Evolutionary conservation across 2,329 filamentous ascomycete genomes (phyloP).

Genomic region (Bipolaris bicolor): DNA sequence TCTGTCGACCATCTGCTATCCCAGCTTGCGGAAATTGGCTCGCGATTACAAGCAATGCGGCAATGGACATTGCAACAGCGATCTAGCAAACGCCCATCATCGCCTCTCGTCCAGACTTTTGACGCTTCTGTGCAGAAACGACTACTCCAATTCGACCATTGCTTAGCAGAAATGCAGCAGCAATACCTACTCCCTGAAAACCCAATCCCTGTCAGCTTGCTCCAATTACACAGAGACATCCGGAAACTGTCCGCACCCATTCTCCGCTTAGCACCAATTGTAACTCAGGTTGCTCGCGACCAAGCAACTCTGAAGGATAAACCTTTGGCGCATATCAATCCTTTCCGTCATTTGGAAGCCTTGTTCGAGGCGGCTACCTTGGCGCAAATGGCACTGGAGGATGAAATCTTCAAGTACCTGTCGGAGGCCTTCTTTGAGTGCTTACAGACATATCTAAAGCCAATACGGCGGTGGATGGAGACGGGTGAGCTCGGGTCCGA

Average conservation of each 20-base stretch:
- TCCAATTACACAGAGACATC: slow-evolving; percentile 66
- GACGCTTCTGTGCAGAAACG: slow-evolving; percentile 66
- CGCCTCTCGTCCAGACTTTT: slow-evolving; percentile 69
- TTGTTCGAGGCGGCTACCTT: slow-evolving; percentile 73
- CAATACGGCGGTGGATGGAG: slow-evolving; percentile 85
- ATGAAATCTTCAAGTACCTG: slow-evolving; percentile 66
- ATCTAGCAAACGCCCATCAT: slow-evolving; percentile 34
- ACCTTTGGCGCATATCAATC: slow-evolving; percentile 45
- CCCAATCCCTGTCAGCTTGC: slow-evolving; percentile 69
- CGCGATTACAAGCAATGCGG: slow-evolving; percentile 56
- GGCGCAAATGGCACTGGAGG: slow-evolving; percentile 72
- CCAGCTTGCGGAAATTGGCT: slow-evolving; percentile 58
- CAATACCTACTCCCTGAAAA: slow-evolving; percentile 61
- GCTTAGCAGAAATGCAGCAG: slow-evolving; percentile 66
- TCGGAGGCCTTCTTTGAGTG: slow-evolving; percentile 78
- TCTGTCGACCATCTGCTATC: slow-evolving; percentile 49
- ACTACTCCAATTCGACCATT: slow-evolving; percentile 64
- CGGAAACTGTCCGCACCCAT: slow-evolving; percentile 62
- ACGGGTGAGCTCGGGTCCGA: slow-evolving; percentile 70
- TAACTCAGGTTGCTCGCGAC: slow-evolving; percentile 43
- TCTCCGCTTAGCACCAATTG: slow-evolving; percentile 64
- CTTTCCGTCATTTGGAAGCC: slow-evolving; percentile 78
- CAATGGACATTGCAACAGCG: slow-evolving; percentile 49
- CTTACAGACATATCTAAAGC: slow-evolving; percentile 79
- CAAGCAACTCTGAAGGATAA: slow-evolving; percentile 55